Evolutionary conservation across 2,329 filamentous ascomycete genomes (phyloP), one percentile per base, ranked within the genome.

Genomic region (Pseudocercospora fijiensis): DNA sequence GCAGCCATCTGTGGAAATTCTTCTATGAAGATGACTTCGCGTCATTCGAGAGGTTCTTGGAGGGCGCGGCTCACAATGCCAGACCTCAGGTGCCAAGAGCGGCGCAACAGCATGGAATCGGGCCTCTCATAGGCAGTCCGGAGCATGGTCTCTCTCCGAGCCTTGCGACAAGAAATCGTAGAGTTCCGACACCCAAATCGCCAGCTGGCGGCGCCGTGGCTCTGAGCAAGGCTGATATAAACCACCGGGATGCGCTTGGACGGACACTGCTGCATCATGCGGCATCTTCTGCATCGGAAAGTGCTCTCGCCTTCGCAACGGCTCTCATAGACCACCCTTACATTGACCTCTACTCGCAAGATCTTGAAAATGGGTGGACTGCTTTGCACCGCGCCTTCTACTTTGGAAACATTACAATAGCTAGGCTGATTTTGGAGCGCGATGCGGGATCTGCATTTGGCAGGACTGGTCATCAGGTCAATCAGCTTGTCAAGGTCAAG

Each of bases 1-100:
- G 91, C 89, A 90, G 92, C 83, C 86, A 90, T 86, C 88, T 99
- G 79, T 97, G 94, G 94, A 93, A 92, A 85, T 91, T 87, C 78
- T 98, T 94, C 78, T 90, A 96, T 84, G 90, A 97, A 87, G 91
- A 97, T 85, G 92, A 99, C 87, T 90, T 96, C 87, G 93, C 96
- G 78, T 88, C 83, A 76, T 98, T 99, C 90, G 90, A 82, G 90
- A 89, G 82, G 86, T 96, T 76, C 85, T 56, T 99, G 85, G 88
- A 88, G 75, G 87, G 86, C 78, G 84, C 89, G 79, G 83, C 84
- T 75, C 84, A 83, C 77, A 84, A 81, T 75, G 75, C 82, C 67
- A 85, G 86, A 71, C 74, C 80, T 64, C 76, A 70, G 49, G 65
- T 81, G 64, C 78, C 84, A 73, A 73, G 76, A 71, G 71, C 74